phyloP scores from a whole-genome alignment of 192 early-diverging fungal species.

The Umbelopsis ramanniana region DNA sequence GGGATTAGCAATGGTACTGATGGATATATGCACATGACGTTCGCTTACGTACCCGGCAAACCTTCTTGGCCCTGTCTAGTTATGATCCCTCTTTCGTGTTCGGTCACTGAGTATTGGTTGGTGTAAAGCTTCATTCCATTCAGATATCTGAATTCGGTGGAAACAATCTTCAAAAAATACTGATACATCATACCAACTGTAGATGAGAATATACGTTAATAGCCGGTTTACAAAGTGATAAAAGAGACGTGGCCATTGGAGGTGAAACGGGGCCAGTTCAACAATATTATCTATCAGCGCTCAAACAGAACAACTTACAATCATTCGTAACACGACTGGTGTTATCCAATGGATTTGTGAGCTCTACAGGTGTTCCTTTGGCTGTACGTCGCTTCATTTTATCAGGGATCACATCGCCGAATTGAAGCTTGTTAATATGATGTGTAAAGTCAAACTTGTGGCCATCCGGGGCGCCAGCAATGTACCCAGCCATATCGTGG shows the following conservation, averaged over 20 bases:
- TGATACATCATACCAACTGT: slow-evolving; percentile 75
- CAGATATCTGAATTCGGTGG: slow-evolving; percentile 76
- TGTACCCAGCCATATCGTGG: slow-evolving; percentile 74
- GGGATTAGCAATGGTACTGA: background rate
- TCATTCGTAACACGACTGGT: slow-evolving; percentile 56
- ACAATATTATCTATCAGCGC: no score
- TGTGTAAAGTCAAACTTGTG: slow-evolving; percentile 83
- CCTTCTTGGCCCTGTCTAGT: slow-evolving; percentile 20
- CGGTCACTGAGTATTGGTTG: slow-evolving; percentile 95
- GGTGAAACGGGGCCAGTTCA: no score
- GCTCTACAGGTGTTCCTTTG: slow-evolving; percentile 29
- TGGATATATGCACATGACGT: background rate
- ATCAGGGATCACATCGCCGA: slow-evolving; percentile 59
- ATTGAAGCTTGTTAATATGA: slow-evolving; percentile 78
- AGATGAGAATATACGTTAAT: background rate
- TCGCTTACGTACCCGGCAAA: slow-evolving; percentile 31
- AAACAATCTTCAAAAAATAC: slow-evolving; percentile 94
- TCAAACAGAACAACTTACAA: slow-evolving; percentile 37
- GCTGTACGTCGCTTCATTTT: slow-evolving; percentile 19
- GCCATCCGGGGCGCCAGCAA: slow-evolving; percentile 41
- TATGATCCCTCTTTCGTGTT: slow-evolving; percentile 71
- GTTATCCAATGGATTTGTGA: slow-evolving; percentile 71
- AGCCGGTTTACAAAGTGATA: background rate
- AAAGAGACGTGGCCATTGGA: background rate
- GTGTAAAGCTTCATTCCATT: slow-evolving; percentile 74